Base-by-base conservation (phyloP, 176 grass and related monocot species). In the Musa troglodytarum region DNA sequence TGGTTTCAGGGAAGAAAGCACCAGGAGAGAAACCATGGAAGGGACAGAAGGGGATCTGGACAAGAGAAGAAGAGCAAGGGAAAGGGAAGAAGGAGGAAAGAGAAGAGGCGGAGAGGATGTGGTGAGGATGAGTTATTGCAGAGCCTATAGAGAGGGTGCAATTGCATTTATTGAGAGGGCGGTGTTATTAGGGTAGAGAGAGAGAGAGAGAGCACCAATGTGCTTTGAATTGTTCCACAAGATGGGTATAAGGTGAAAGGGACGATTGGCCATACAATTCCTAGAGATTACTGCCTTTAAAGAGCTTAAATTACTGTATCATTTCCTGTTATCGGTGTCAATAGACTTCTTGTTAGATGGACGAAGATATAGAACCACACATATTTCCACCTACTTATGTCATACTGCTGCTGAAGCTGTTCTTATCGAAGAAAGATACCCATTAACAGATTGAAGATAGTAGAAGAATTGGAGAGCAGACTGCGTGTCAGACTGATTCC, bases 101-200 rank as follows among this genome's bases (percentile, higher is more conserved):
- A 22, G 22, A 22, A 22, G 0, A 22, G 22, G 0, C 22, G 22
- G 22, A 80, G 78, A 28, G 20, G 78, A 73, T 8, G 49, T 29
- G 68, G 77, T 26, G 82, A 82, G 74, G 65, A 79, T 85, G 84
- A 99, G 96, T 99, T 88, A 95, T 92, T 99, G 96, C 86, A 71
- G 69, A 85, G 86, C 84, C 86, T 91, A 86, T 86, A 87, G 91
- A 83, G 96, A 83, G 75, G 96, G 88, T 95, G 91, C 94, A 89
- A 93, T 98, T 83, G 84, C 88, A 98, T 98, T 98, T 98, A 98
- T 91, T 85, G 94, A 83, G 81, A 84, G 54, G 83, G 88, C 80
- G 85, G 78, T 81, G 94, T 81, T 83, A 87, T 89, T 93, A 86
- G 86, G 80, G 68, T 72, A 51, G 34, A 34, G 29, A 34, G 29